phyloP scores from a whole-genome alignment of 176 grass and related monocot species.

The Miscanthus lutarioriparius region DNA sequence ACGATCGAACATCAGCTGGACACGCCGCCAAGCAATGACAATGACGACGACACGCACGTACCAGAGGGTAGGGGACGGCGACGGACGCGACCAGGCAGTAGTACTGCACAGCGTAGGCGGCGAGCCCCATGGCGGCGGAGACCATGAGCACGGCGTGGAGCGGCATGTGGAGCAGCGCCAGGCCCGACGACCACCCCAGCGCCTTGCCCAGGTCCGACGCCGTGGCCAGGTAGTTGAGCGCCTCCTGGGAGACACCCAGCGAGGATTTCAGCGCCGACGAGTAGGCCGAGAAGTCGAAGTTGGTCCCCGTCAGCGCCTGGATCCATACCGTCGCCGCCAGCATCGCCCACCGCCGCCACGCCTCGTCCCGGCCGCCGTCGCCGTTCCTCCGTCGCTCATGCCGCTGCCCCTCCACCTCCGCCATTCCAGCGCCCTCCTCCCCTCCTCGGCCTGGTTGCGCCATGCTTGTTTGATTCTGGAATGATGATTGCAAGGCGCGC shows the following conservation, averaged over 20 bases:
- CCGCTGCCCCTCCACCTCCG: not conserved
- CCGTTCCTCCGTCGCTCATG: not conserved
- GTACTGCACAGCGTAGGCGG: constrained; percentile 73
- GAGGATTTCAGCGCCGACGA: constrained; percentile 71
- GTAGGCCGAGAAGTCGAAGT: constrained; percentile 98
- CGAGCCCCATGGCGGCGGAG: constrained; percentile 58
- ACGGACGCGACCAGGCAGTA: not conserved
- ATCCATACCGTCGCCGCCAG: constrained; percentile 78
- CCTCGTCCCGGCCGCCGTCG: not conserved
- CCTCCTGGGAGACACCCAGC: constrained; percentile 69
- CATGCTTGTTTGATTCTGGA: not conserved
- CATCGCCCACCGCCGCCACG: constrained; percentile 67
- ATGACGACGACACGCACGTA: constrained; percentile 30
- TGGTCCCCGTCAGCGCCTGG: constrained; percentile 91
- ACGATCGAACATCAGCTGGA: not conserved
- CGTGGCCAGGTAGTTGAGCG: constrained; percentile 82
- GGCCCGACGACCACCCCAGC: constrained; percentile 78
- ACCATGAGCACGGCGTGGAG: constrained; percentile 67
- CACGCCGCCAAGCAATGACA: not conserved
- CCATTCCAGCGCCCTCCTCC: not conserved
- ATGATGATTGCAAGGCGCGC: not conserved
- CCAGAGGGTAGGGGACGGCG: constrained; percentile 59
- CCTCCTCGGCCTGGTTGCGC: too few relatives aligned
- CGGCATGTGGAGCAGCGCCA: constrained; percentile 71
- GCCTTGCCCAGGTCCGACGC: constrained; percentile 94